A percentile compares a stretch with the other conserved stretches of the same genome.
Evolutionary conservation across 805 yeast species (phyloP).

Genomic region (Yarrowia divulgata): DNA sequence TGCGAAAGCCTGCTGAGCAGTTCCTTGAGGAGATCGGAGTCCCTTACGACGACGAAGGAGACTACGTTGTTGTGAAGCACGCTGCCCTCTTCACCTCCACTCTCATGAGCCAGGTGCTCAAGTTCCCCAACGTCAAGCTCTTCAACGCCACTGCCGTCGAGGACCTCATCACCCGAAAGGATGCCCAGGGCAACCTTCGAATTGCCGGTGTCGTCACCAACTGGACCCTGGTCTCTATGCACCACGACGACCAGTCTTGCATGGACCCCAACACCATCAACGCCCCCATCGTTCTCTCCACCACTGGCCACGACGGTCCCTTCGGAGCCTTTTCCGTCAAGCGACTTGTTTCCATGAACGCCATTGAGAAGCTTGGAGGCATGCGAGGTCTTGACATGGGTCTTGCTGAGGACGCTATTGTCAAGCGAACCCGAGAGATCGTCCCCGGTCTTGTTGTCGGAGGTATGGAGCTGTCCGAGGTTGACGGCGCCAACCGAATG

Average conservation of each 20-base stretch:
- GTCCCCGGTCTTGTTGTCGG: slow-evolving; percentile 69
- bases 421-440: slow-evolving; percentile 70
- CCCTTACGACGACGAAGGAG: slow-evolving; percentile 79
- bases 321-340: slow-evolving; percentile 82
- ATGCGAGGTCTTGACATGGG: slow-evolving; percentile 85
- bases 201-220: slow-evolving; percentile 83
- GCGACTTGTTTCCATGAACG: slow-evolving; percentile 63
- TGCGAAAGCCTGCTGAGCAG: slow-evolving; percentile 78
- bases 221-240: slow-evolving; percentile 80
- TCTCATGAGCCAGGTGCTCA: slow-evolving; percentile 69
- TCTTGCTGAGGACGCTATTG: slow-evolving; percentile 77
- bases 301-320: slow-evolving; percentile 85
- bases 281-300: slow-evolving; percentile 66
- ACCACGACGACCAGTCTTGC: slow-evolving; percentile 78
- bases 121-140: slow-evolving; percentile 75
- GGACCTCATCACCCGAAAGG: slow-evolving; percentile 76
- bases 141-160: slow-evolving; percentile 84
- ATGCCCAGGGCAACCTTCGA: slow-evolving; percentile 61
- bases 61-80: slow-evolving; percentile 79
- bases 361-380: slow-evolving; percentile 60
- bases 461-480: slow-evolving; percentile 82
- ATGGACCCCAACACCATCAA: slow-evolving; percentile 86
- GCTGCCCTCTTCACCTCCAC: slow-evolving; percentile 81
- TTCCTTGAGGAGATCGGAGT: slow-evolving; percentile 70
- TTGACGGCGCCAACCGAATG: slow-evolving; percentile 81